phyloP scores from a whole-genome alignment of 306 rosid species.

The Trichosanthes truncata region DNA sequence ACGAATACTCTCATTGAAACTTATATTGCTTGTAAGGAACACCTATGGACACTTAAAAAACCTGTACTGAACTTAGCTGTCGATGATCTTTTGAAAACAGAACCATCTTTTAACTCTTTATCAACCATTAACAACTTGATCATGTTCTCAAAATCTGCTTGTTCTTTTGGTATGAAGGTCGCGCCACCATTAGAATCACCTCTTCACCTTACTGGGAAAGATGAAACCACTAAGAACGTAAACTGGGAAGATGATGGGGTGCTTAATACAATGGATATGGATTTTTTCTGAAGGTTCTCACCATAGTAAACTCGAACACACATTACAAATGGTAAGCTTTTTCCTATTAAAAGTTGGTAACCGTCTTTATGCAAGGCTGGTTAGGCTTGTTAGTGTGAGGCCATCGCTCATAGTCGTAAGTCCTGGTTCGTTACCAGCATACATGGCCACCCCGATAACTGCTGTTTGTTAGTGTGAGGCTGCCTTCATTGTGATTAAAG shows the following conservation, averaged over 20 bases:
- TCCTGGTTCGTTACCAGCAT: neutral
- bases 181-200: slow-evolving; percentile 72
- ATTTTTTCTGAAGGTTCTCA: slow-evolving; percentile 47
- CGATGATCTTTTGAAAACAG: neutral
- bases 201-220: slow-evolving; percentile 42
- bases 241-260: slow-evolving; percentile 91
- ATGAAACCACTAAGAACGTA: slow-evolving; percentile 37
- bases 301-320: neutral
- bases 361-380: neutral
- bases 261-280: slow-evolving; percentile 51
- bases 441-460: neutral
- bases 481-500: neutral
- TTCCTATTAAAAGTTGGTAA: neutral
- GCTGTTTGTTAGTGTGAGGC: neutral
- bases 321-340: neutral
- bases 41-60: neutral
- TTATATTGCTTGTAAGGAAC: neutral
- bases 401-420: neutral
- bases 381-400: neutral
- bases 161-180: slow-evolving; percentile 39
- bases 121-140: neutral
- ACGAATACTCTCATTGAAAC: neutral
- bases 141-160: neutral
- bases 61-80: neutral
- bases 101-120: neutral